Percentiles rank a stretch among this genome's conserved stretches.
Evolutionary conservation across 148 eudicot species (phyloP).

Genomic region (Selenicereus undatus): DNA sequence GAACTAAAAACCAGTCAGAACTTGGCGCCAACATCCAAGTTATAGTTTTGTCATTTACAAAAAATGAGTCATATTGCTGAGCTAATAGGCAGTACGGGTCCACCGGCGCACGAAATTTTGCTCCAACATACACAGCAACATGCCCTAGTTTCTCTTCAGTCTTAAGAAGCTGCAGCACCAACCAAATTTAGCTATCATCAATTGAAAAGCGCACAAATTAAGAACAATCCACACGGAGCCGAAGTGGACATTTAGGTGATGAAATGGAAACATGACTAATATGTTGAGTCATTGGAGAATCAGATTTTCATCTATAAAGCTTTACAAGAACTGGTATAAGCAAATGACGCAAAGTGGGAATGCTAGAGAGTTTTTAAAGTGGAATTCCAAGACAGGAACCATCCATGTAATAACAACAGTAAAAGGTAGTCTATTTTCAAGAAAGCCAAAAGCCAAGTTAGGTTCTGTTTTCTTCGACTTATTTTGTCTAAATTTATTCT

Average conservation of each 20-base stretch:
- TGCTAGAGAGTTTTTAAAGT: background rate
- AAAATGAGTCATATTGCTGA: background rate
- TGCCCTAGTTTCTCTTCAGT: slow-evolving; percentile 95
- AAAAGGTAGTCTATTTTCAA: background rate
- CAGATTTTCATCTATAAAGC: background rate
- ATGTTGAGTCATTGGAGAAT: background rate
- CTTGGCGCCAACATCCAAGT: background rate
- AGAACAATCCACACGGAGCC: background rate
- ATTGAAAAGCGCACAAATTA: no score
- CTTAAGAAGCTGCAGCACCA: slow-evolving; percentile 47
- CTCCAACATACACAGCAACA: slow-evolving; percentile 88
- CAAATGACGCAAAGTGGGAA: background rate
- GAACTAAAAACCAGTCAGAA: background rate
- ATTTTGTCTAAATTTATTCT: no score
- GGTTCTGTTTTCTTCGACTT: no score
- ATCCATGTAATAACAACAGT: background rate
- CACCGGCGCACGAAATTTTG: slow-evolving; percentile 74
- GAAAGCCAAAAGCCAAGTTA: background rate
- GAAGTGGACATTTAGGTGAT: background rate
- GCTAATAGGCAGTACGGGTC: slow-evolving; percentile 56
- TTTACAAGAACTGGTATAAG: background rate
- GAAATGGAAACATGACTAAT: background rate
- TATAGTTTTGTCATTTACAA: background rate
- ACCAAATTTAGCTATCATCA: background rate
- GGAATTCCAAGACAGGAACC: background rate